Evolutionary conservation across 306 rosid species (phyloP), one percentile per base, ranked within the genome.

Genomic region (Citrullus amarus): DNA sequence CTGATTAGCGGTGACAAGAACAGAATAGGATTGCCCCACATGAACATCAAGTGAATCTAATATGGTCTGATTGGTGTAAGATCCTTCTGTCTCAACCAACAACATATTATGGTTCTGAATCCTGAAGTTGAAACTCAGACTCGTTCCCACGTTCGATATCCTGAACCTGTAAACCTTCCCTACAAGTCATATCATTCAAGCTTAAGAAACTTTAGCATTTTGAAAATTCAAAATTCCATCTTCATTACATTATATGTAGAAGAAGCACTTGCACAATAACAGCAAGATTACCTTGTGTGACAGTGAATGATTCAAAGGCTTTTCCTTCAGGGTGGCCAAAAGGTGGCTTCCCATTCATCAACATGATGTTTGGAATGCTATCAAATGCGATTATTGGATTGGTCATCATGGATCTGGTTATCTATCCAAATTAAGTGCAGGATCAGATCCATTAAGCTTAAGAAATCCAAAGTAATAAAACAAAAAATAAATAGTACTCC

Each of bases 11-110:
- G 92, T 88, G 80, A 94, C 91, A 58, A 94, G 93, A 84, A 92
- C 91, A 2, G 93, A 89, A 79, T 89, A 90, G 80, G 98, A 94
- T 78, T 94, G 93, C 39, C 97, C 98, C 25, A 94, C 92, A 80
- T 94, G 98, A 20, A 92, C 90, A 82, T 90, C 97, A 76, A 94
- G 90, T 56, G 98, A 92, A 32, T 89, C 91, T 79, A 90, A 72
- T 32, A 62, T 18, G 59, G 83, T 89, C 80, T 89, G 92, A 79
- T 83, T 81, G 32, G 89, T 88, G 82, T 89, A 89, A 32, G 96
- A 92, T 60, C 98, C 98, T 90, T 94, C 98, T 79, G 92, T 90
- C 84, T 90, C 98, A 38, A 92, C 95, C 85, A 89, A 39, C 82
- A 84, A 82, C 81, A 94, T 17, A 58, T 77, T 81, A 81, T 94